Conservation (phyloP, 2,329 filamentous ascomycete species). For the Fusarium irregulare region DNA sequence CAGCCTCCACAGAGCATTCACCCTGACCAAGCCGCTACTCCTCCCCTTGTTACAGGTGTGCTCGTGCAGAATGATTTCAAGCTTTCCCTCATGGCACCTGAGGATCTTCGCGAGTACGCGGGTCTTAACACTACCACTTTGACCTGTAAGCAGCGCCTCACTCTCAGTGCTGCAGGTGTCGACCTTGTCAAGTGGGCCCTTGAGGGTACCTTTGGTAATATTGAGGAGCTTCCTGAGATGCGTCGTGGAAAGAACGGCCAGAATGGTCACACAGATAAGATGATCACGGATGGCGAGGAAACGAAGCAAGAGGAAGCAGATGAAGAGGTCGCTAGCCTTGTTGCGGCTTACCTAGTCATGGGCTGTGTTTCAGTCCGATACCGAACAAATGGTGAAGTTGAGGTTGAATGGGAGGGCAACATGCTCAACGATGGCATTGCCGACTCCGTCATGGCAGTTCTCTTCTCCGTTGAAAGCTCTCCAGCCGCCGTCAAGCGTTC, state of each 20-base stretch:
- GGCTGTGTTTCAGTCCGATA: slow-evolving; percentile 88
- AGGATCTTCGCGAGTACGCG: slow-evolving; percentile 94
- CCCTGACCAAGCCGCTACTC: slow-evolving; percentile 39
- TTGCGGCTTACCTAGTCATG: slow-evolving; percentile 80
- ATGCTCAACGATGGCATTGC: slow-evolving; percentile 97
- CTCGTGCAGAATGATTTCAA: slow-evolving; percentile 98
- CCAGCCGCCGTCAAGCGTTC: slow-evolving; percentile 90
- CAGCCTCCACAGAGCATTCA: slow-evolving; percentile 67
- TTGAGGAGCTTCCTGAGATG: slow-evolving; percentile 75
- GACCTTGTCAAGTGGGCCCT: slow-evolving; percentile 94
- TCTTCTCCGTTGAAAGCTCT: slow-evolving; percentile 92
- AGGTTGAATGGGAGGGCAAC: slow-evolving; percentile 97
- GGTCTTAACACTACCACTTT: slow-evolving; percentile 97
- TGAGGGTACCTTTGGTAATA: slow-evolving; percentile 90
- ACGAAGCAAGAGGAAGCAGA: slow-evolving; percentile 66
- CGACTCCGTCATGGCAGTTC: slow-evolving; percentile 94
- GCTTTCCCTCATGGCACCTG: slow-evolving; percentile 94
- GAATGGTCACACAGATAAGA: slow-evolving; percentile 54
- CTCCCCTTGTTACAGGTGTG: slow-evolving; percentile 82
- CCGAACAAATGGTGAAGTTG: slow-evolving; percentile 79
- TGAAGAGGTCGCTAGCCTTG: slow-evolving; percentile 68
- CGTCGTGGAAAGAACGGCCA: slow-evolving; percentile 51
- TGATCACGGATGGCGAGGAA: slow-evolving; percentile 51
- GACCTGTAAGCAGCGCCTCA: slow-evolving; percentile 89
- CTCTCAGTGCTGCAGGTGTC: slow-evolving; percentile 85